Conservation (phyloP, 768 basidiomycete genomes). For the Glaciozyma antarctica region DNA sequence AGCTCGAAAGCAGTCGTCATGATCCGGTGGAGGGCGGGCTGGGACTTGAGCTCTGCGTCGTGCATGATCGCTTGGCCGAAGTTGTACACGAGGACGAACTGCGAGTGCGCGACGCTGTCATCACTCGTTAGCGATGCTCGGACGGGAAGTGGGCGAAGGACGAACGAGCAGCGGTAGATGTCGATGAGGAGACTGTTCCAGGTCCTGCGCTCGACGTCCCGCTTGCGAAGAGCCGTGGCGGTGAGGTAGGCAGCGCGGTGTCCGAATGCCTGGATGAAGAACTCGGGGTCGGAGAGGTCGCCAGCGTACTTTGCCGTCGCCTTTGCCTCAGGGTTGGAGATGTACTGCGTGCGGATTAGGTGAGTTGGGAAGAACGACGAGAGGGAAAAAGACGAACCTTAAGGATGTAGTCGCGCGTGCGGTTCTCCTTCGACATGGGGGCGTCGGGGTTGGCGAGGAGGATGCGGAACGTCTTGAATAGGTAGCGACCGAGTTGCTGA, state of each 20-base stretch:
- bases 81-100: slow-evolving; percentile 36
- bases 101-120: slow-evolving; percentile 34
- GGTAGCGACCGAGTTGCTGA: slow-evolving; percentile 32
- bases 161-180: slow-evolving; percentile 32
- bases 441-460: slow-evolving; percentile 22
- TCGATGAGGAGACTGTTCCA: slow-evolving; percentile 31
- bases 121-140: not conserved
- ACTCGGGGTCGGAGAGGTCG: slow-evolving; percentile 27
- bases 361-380: not conserved
- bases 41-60: slow-evolving; percentile 28
- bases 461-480: slow-evolving; percentile 29
- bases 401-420: slow-evolving; percentile 29
- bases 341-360: slow-evolving; percentile 6
- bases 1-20: slow-evolving; percentile 31
- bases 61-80: slow-evolving; percentile 34
- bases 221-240: slow-evolving; percentile 29
- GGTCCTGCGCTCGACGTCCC: slow-evolving; percentile 30
- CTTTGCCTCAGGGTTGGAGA: slow-evolving; percentile 23
- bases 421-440: slow-evolving; percentile 17
- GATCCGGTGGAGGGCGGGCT: slow-evolving; percentile 29
- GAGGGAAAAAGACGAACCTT: slow-evolving; percentile 1
- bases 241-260: slow-evolving; percentile 34
- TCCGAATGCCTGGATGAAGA: slow-evolving; percentile 34
- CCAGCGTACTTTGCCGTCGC: slow-evolving; percentile 25
- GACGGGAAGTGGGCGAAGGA: slow-evolving; percentile 4